Base-by-base conservation (phyloP, 495 filamentous ascomycete species). In the Rostrohypoxylon terebratum region DNA sequence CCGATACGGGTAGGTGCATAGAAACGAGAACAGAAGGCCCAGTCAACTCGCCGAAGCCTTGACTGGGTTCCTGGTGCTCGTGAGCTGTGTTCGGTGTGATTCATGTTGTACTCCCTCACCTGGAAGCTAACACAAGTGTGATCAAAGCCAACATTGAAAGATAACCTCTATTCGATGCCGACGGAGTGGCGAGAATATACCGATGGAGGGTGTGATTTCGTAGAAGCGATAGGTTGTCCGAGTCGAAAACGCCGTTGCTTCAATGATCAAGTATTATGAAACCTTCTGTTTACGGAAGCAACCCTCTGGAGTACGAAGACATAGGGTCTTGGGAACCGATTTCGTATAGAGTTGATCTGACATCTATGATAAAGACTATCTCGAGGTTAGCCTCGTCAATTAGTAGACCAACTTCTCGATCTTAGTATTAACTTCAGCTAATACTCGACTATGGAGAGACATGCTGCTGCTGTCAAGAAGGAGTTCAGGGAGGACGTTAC, bases 401-500 rank as follows among this genome's bases (percentile, higher is more conserved):
- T 10, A 48, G 25, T 31, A 53, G 20, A 34, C 3, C 4, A 53
- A 36, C 23, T 38, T n/a, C 1, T 40, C n/a, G n/a, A 42, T 50
- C 31, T 42, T 16, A 40, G 33, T 59, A 18, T 58, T 16, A 2
- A 25, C 42, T 5, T 16, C 16, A 18, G 34, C n/a, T 6, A n/a
- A 42, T 28, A 28, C 4, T 62, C n/a, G 36, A 21, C 38, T 48
- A 73, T 75, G 66, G 69, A 69, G 66, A 63, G 31, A 23, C 60
- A 54, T n/a, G 61, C 63, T 1, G 10, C 20, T 7, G 40, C 42
- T 28, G 66, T 77, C 23, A 79, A 77, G 54, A 51, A 78, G 18
- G 77, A 80, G 57, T 42, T 81, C 6, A 64, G 60, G 58, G 79
- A 70, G 31, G 81, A 83, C 40, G 75, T 76, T 33, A 83, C 78